Evolutionary conservation across 305 asterid genomes (phyloP).

Genomic region (Nicotiana rustica): DNA sequence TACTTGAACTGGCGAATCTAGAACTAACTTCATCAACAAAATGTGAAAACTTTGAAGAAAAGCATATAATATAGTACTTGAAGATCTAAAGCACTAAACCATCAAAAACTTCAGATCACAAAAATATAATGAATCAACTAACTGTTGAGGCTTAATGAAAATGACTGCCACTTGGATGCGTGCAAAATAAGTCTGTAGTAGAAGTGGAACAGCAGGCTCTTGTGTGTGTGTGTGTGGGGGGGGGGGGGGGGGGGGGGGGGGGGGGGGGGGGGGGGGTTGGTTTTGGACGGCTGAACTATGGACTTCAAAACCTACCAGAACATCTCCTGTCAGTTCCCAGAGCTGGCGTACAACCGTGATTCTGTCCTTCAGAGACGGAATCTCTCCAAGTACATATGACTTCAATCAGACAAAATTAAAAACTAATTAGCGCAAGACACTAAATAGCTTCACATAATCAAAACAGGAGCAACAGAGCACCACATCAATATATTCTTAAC

Average conservation of each 20-base stretch:
- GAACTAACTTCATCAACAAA: neutral
- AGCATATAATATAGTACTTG: too few species aligned
- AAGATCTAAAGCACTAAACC: too few species aligned
- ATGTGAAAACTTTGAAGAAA: neutral
- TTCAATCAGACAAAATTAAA: constrained; percentile 45
- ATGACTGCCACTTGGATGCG: too few species aligned
- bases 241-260: too few species aligned
- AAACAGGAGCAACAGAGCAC: neutral
- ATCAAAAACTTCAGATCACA: too few species aligned
- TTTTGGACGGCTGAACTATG: too few species aligned
- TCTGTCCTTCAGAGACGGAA: constrained; percentile 89
- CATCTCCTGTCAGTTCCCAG: constrained; percentile 91
- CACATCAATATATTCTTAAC: neutral
- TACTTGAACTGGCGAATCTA: neutral
- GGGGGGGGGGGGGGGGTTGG: too few species aligned
- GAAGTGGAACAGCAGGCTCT: too few species aligned
- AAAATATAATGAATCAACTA: too few species aligned
- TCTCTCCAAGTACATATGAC: constrained; percentile 97
- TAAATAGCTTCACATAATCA: neutral
- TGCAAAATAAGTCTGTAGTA: too few species aligned
- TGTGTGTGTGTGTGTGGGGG: too few species aligned
- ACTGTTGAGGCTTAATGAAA: too few species aligned
- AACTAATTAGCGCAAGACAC: neutral
- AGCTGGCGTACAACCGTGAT: constrained; percentile 92
- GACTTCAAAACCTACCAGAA: constrained; percentile 62